phyloP scores from a whole-genome alignment of 2,329 filamentous ascomycete species.

The Fusarium stilboides region DNA sequence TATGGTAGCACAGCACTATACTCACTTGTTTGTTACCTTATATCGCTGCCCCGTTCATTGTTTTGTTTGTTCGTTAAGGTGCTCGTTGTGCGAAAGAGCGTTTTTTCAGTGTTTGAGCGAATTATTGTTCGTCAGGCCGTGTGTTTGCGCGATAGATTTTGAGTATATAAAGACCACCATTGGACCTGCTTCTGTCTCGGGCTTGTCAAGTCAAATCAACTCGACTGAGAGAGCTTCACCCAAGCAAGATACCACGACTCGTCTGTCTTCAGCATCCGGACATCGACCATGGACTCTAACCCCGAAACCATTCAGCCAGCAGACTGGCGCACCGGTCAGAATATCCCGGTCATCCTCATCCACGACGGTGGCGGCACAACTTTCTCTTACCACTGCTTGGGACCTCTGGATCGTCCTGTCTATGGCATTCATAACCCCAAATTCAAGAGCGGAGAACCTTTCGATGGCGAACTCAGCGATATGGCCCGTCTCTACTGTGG shows the following conservation, averaged over 20 bases:
- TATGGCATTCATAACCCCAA: constrained; percentile 70
- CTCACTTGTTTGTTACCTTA: background rate
- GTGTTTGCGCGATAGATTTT: constrained; percentile 14
- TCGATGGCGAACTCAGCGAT: constrained; percentile 67
- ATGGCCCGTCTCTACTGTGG: constrained; percentile 68
- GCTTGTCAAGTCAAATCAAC: background rate
- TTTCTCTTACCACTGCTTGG: constrained; percentile 70
- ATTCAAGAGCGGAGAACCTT: constrained; percentile 63
- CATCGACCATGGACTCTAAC: constrained; percentile 46
- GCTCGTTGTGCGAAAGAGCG: background rate
- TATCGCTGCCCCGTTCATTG: background rate
- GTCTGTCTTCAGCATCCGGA: background rate
- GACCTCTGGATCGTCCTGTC: constrained; percentile 63
- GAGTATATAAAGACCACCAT: background rate
- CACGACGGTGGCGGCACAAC: constrained; percentile 75
- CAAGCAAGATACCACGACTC: background rate
- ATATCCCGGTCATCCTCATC: constrained; percentile 68
- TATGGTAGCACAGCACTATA: background rate
- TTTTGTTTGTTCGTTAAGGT: background rate
- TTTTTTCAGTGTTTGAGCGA: constrained; percentile 30
- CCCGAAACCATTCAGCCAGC: constrained; percentile 56
- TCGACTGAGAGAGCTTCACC: background rate
- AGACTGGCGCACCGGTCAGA: constrained; percentile 48
- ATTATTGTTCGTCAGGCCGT: constrained; percentile 29
- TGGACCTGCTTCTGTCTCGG: background rate